Evolutionary conservation across 306 rosid genomes (phyloP).

Genomic region (Cucumis hystrix): DNA sequence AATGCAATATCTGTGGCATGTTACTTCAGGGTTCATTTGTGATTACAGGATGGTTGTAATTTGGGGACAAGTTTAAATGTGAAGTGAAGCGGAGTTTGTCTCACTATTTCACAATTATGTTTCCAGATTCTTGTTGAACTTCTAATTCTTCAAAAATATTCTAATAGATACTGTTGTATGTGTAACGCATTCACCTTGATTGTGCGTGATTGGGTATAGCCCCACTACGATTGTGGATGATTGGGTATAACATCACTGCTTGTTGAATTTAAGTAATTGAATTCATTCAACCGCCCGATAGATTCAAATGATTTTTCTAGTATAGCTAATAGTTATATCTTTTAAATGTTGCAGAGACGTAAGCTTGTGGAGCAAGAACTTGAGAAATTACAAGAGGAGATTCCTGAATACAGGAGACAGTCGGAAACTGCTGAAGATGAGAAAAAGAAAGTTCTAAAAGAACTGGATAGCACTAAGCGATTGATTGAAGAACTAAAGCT

Average conservation of each 20-base stretch:
- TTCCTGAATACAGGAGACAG: constrained; percentile 56
- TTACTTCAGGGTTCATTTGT: background rate
- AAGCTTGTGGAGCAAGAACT: constrained; percentile 81
- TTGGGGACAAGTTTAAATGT: background rate
- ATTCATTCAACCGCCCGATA: background rate
- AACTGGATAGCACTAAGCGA: constrained; percentile 79
- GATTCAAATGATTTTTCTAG: background rate
- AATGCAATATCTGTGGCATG: background rate
- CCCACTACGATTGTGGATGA: background rate
- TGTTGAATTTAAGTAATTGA: background rate
- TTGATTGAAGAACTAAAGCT: constrained; percentile 85
- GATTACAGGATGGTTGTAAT: background rate
- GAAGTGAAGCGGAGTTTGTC: background rate
- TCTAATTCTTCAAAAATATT: background rate
- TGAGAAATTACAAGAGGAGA: constrained; percentile 55
- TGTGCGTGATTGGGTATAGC: too few relatives aligned
- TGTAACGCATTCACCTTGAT: background rate
- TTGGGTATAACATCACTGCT: background rate
- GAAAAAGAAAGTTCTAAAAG: constrained; percentile 51
- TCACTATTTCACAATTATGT: background rate
- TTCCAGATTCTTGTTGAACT: background rate
- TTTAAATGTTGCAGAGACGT: constrained; percentile 43
- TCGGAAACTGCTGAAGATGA: constrained; percentile 51
- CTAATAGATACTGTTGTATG: background rate
- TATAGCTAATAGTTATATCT: background rate